Conservation (phyloP, 805 yeast species). For the Yarrowia divulgata region DNA sequence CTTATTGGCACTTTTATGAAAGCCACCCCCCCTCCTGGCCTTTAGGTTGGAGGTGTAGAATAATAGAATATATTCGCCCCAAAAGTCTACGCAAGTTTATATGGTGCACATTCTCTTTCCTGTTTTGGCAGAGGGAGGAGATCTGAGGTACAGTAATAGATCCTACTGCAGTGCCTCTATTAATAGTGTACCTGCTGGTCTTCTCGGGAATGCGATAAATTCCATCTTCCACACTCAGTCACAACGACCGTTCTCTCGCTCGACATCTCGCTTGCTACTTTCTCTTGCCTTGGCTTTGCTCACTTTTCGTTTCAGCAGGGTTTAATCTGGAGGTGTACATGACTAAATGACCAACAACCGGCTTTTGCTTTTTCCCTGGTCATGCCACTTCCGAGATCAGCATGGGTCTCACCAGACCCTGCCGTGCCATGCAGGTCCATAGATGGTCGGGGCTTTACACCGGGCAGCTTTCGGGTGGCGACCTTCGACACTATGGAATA, state of each 20-base stretch:
- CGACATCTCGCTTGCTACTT: no score
- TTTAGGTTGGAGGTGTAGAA: no score
- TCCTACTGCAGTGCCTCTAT: no score
- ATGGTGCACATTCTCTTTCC: neutral
- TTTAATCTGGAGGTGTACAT: neutral
- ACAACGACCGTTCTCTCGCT: no score
- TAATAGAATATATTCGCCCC: neutral
- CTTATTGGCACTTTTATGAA: no score
- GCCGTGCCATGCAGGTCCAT: neutral
- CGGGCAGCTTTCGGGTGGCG: no score
- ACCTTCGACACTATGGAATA: no score
- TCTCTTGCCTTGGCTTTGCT: neutral
- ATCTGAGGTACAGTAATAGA: no score
- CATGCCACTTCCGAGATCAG: neutral
- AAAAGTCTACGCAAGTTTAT: neutral
- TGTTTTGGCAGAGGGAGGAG: neutral
- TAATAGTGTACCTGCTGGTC: neutral
- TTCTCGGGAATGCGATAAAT: no score
- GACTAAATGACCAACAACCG: neutral
- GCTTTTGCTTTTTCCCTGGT: constrained; percentile 1
- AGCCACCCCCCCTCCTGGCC: no score
- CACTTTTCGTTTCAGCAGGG: neutral
- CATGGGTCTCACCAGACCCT: constrained; percentile 6
- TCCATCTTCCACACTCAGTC: no score
- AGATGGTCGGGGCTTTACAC: no score